A percentile compares a stretch with the other conserved stretches of the same genome.
Conservation (phyloP, 331 rosid genomes). For the Malus hybrid region DNA sequence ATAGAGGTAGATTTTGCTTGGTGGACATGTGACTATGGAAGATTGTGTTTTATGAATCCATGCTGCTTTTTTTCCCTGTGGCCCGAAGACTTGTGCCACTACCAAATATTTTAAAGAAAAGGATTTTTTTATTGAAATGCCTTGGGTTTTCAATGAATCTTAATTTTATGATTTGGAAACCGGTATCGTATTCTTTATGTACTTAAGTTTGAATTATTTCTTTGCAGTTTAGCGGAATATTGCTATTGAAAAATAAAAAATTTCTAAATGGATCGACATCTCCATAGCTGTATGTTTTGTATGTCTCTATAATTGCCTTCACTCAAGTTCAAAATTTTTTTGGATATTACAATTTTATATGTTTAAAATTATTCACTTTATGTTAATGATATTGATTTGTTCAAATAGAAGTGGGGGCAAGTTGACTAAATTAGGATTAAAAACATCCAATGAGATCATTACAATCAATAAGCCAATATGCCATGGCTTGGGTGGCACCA, state of each 20-base stretch:
- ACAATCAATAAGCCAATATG: neutral
- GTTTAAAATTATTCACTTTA: neutral
- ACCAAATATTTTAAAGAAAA: neutral
- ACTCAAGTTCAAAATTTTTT: too few relatives aligned
- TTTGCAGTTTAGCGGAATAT: neutral
- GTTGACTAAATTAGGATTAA: neutral
- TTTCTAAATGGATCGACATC: neutral
- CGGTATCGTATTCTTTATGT: too few relatives aligned
- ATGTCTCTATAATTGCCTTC: neutral
- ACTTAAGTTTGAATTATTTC: too few relatives aligned
- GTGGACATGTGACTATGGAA: conserved; percentile 48
- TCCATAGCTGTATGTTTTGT: neutral
- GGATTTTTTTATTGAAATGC: neutral
- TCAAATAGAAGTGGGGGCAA: neutral
- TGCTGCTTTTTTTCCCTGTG: conserved; percentile 17
- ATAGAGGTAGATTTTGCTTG: conserved; percentile 32
- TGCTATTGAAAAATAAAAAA: neutral
- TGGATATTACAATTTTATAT: neutral
- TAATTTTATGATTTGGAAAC: neutral
- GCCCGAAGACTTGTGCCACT: neutral
- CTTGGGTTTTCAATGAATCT: neutral
- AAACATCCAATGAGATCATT: neutral
- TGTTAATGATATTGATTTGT: neutral
- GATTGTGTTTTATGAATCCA: neutral
- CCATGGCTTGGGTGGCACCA: neutral